These are phyloP conservation scores for Phytopythium montanum DNA, from an alignment of 352 stramenopile species.

Conservation along the genomic window DNA sequence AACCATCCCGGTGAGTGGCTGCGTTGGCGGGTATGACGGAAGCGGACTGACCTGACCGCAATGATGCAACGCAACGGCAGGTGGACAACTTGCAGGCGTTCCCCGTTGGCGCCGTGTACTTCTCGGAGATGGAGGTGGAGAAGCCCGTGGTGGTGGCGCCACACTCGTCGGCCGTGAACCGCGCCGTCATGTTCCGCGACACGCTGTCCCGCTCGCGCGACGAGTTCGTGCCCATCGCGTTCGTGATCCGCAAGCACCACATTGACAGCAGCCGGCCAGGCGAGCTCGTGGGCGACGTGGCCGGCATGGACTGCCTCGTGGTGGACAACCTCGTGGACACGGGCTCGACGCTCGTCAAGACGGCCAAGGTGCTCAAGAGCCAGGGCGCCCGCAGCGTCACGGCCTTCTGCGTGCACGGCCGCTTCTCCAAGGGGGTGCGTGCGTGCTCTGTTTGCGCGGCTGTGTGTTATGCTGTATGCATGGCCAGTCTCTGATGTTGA, in stretches of 20 bases:
- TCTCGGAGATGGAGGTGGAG: constrained; percentile 68
- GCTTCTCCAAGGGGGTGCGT: constrained; percentile 77
- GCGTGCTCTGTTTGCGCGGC: constrained; percentile 2
- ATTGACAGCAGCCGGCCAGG: constrained; percentile 61
- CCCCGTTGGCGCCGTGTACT: constrained; percentile 83
- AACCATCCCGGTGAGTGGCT: constrained; percentile 51
- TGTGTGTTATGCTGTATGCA: too few relatives aligned
- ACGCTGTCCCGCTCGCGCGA: constrained; percentile 77
- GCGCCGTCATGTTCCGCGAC: constrained; percentile 76
- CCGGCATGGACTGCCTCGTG: constrained; percentile 84
- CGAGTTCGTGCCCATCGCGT: constrained; percentile 71
- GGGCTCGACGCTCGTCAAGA: constrained; percentile 79
- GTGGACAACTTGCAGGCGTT: constrained; percentile 86
- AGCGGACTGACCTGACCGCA: not conserved
- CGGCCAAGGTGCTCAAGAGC: constrained; percentile 76
- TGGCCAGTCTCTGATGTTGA: constrained; percentile 3
- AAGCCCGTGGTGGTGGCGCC: constrained; percentile 79
- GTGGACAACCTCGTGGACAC: constrained; percentile 88
- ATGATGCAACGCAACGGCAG: constrained; percentile 9
- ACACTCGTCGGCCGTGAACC: constrained; percentile 78
- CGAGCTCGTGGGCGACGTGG: constrained; percentile 75
- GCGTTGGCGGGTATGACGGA: too few relatives aligned
- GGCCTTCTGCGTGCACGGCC: constrained; percentile 80
- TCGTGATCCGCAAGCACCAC: constrained; percentile 84
- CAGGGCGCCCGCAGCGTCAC: constrained; percentile 73